Percentiles rank a stretch among this genome's conserved stretches.
phyloP scores from a whole-genome alignment of 2,329 filamentous ascomycete species.

The Grosmannia serpens region DNA sequence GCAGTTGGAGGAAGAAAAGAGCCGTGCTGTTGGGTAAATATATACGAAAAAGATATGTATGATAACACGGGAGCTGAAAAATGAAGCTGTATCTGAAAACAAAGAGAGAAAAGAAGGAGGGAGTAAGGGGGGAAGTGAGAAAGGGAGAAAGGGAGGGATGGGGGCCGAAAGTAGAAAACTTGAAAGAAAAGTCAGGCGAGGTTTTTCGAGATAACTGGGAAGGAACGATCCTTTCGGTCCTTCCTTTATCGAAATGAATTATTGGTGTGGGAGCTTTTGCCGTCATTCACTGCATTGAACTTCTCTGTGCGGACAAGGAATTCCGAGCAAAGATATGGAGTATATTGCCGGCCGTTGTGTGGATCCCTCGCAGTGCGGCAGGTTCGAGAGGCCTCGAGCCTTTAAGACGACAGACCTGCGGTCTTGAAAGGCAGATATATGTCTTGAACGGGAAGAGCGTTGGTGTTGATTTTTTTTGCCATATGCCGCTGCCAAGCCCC shows the following conservation, averaged over 20 bases:
- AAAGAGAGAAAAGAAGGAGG: neutral
- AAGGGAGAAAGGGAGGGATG: neutral
- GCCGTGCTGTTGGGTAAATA: neutral
- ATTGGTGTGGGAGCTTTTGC: neutral
- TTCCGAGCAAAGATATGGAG: neutral
- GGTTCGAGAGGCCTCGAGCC: neutral
- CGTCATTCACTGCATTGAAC: neutral
- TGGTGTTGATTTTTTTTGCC: neutral
- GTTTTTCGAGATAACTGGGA: neutral
- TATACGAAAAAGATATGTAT: neutral
- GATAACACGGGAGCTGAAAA: too few species aligned
- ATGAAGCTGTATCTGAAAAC: neutral
- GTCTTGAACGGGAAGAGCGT: neutral
- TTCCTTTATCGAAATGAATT: neutral
- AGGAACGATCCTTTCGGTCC: neutral
- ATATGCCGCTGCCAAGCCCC: neutral
- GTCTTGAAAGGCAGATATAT: neutral
- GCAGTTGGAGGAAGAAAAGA: neutral
- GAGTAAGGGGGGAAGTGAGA: neutral
- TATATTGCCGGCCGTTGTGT: neutral
- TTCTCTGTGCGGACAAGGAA: neutral
- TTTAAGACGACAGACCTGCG: neutral
- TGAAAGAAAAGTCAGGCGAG: neutral
- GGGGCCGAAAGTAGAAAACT: neutral
- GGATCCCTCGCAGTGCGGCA: neutral